Evolutionary conservation across 192 early-diverging fungal species (phyloP), one percentile per base, ranked within the genome.

Genomic region (Backusella australiensis): DNA sequence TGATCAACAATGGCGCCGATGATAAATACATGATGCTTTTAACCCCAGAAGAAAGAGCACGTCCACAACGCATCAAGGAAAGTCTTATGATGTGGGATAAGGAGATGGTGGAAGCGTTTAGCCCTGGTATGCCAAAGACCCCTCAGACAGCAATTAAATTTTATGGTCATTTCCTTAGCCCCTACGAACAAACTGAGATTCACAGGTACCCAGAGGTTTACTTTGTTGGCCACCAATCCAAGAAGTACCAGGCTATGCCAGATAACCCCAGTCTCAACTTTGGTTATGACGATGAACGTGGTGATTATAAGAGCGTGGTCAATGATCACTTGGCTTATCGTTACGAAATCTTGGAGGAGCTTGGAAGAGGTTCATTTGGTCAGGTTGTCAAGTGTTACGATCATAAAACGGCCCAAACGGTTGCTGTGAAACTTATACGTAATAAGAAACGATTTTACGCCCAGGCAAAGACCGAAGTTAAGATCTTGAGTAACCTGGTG

Each of bases 381-480:
- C 96, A 98, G 75, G 97, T 98, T 8, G 87, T 96, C 75, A 95
- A 95, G 71, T 96, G 95, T 75, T 92, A 90, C 73, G 97, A 99
- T 83, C 97, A 99, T 86, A 96, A 96, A 77, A 90, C 92, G 0
- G 95, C 94, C 44, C 85, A 88, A 35, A 86, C 92, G 69, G 94
- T 95, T 41, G 98, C 97, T 12, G 87, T 98, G 67, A 98, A 98
- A 84, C 93, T 98, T 49, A 99, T 98, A 71, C 86, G 96, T 67
- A 99, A 98, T 86, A 96, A 96, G 89, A 94, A 94, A 81, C 89
- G 97, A 41, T 98, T 99, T 86, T 96, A 98, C 85, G 91, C 93
- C 76, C 98, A 98, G 77, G 98, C 96, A 17, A 82, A 93, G 67
- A 93, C 96, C 21, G 97, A 99, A 81, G 93, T 97, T 67, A 96